phyloP scores from a whole-genome alignment of 768 basidiomycete species.

The Tremella mesenterica region DNA sequence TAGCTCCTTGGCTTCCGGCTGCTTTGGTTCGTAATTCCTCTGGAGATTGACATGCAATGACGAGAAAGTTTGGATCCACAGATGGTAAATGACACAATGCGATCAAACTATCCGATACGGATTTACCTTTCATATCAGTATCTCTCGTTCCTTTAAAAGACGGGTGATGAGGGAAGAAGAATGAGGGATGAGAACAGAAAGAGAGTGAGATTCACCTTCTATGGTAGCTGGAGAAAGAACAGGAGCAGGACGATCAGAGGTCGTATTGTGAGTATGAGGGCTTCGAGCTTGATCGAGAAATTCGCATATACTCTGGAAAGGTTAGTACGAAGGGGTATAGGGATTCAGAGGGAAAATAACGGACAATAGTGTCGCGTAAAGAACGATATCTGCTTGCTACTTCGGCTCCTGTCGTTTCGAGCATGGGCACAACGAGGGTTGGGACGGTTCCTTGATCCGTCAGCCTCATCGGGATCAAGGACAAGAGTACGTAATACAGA shows the following conservation, averaged over 20 bases:
- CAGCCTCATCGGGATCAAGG: not conserved
- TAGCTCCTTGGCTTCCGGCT: slow-evolving; percentile 38
- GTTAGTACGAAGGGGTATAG: not conserved
- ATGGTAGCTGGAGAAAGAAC: slow-evolving; percentile 70
- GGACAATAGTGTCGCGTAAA: slow-evolving; percentile 63
- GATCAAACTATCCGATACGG: slow-evolving; percentile 49
- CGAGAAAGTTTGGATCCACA: slow-evolving; percentile 57
- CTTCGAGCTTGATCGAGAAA: slow-evolving; percentile 79
- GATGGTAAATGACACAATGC: slow-evolving; percentile 57
- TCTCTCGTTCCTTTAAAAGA: not conserved
- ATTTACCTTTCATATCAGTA: slow-evolving; percentile 26
- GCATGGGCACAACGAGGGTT: slow-evolving; percentile 72
- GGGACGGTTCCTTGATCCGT: slow-evolving; percentile 61
- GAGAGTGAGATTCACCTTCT: slow-evolving; percentile 55
- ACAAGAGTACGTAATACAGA: slow-evolving; percentile 36
- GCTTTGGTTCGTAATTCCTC: slow-evolving; percentile 52
- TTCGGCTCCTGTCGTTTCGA: slow-evolving; percentile 60
- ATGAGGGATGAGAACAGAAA: too few species aligned
- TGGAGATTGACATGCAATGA: slow-evolving; percentile 55
- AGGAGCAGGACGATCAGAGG: slow-evolving; percentile 65
- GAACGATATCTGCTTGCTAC: slow-evolving; percentile 73
- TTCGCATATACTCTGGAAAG: slow-evolving; percentile 66
- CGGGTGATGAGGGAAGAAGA: too few species aligned
- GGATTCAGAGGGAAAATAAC: slow-evolving; percentile 2
- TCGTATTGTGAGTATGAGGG: slow-evolving; percentile 59